A percentile compares a stretch with the other conserved stretches of the same genome.
These are phyloP conservation scores for Chrysoporthe cubensis DNA, from an alignment of 2,329 filamentous ascomycete species.

Conservation along the genomic window DNA sequence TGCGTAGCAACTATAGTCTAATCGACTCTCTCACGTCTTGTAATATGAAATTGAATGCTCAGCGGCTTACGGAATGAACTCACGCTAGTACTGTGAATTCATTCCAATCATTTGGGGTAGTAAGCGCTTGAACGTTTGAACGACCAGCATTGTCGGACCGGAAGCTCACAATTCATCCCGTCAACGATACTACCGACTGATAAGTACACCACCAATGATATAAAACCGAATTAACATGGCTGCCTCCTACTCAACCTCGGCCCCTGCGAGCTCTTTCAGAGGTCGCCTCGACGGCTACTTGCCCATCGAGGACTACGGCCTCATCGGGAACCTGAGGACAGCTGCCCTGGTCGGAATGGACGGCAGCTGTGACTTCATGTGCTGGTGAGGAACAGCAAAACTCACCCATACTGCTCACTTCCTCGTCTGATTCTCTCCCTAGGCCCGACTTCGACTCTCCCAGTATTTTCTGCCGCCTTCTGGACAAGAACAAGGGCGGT, in stretches of 20 bases:
- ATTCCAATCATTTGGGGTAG: too few relatives aligned
- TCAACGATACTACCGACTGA: too few relatives aligned
- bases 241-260: constrained; percentile 35
- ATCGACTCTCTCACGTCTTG: neutral
- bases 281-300: constrained; percentile 51
- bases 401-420: neutral
- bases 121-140: too few relatives aligned
- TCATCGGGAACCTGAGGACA: constrained; percentile 81
- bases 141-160: neutral
- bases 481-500: constrained; percentile 76
- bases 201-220: neutral
- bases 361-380: constrained; percentile 78
- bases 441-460: constrained; percentile 82
- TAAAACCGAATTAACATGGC: constrained; percentile 36
- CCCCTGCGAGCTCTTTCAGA: constrained; percentile 37
- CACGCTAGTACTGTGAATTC: too few relatives aligned
- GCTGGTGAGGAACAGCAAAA: constrained; percentile 57
- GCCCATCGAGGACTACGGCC: constrained; percentile 75
- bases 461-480: constrained; percentile 72
- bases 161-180: neutral
- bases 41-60: neutral
- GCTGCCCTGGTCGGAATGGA: constrained; percentile 76
- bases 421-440: neutral
- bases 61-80: neutral
- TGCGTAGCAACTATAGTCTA: neutral